Base-by-base conservation (phyloP, 2,329 filamentous ascomycete species). In the Ophiocordyceps robertsii region DNA sequence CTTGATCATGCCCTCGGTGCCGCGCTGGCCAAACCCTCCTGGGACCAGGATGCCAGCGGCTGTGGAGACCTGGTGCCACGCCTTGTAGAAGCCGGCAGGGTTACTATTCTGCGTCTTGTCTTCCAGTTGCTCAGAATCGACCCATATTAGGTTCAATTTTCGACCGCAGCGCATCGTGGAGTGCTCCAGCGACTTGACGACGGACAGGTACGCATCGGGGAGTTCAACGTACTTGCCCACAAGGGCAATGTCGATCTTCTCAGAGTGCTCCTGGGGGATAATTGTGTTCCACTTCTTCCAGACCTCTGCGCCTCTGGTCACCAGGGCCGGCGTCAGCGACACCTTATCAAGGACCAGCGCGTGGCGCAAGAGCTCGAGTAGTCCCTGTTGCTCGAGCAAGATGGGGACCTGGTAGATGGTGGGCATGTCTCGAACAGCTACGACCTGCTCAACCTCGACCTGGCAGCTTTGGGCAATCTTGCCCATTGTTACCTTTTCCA, bases 381-480 rank as follows among this genome's bases (percentile, higher is more conserved):
- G 69, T 21, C 80, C 77, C 64, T 96, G 86, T 51, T 88, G 73
- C 52, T 90, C 77, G 13, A 96, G 80, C 21, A 96, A 82, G n/a
- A 95, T 71, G 1, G 92, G 92, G 3, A 96, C 90, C 50, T 95
- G 89, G 64, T 98, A 98, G 41, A 85, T 93, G 12, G 88, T 88
- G 17, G 81, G 72, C 63, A 96, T 86, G 60, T 96, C 83, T 52
- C 83, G 82, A 11, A 98, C 89, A n/a, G 78, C 84, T 48, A 96
- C 70, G 37, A 96, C 87, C 58, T 95, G 87, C 50, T 88, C 75
- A 11, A 75, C 66, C 42, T 93, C 85, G 39, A 95, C 82, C 57
- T 95, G 86, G 62, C 90, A 96, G 64, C 82, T 86, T 55, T 78
- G 77, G 47, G 90, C 88, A 48, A 98, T 87, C 68, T 98, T 96